Base-by-base conservation (phyloP, 2,329 filamentous ascomycete genomes). In the Hysterium pulicare region DNA sequence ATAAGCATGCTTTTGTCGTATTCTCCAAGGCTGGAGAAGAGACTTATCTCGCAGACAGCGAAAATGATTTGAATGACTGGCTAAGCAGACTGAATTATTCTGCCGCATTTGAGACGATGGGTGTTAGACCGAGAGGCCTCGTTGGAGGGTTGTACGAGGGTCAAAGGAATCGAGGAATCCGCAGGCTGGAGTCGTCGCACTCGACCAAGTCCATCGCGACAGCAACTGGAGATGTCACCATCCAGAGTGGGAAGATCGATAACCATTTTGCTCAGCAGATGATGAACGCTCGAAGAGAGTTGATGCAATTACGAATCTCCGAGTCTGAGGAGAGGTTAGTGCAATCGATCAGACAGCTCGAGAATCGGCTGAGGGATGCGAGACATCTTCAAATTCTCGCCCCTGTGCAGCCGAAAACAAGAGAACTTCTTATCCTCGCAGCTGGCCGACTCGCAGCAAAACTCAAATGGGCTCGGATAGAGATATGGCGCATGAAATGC, bases 31-130 rank as follows among this genome's bases (percentile, higher is more conserved):
- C 53, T 50, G 87, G 89, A 1, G 91, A 98, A 58, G 93, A 98
- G 62, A 84, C 91, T 1, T 84, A 98, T 28, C 73, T 97, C 15
- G 91, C 93, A 4, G 90, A 96, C 55, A 89, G 82, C 40, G 93
- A 98, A 57, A 75, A 81, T 1, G 93, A 98, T 57, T 83, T 95
- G 77, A 95, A 96, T 57, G 93, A 98, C 61, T 98, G 93, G 93
- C 74, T 98, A 21, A 87, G 87, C 6, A 93, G 95, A 59, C 78
- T 98, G 46, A 98, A 98, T 64, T 97, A 97, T 62, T 91, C 91
- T 24, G 90, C 93, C 7, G 88, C 93, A 1, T 97, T 97, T 66
- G 81, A 89, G 53, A 95, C 90, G 0, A 88, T 90, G 5, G 90
- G 91, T 10, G 89, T 97, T 5, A 81, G 89, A 33, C 94, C 95